These are phyloP conservation scores for Phytophthora multivora DNA, from an alignment of 352 stramenopile species.

Conservation along the genomic window DNA sequence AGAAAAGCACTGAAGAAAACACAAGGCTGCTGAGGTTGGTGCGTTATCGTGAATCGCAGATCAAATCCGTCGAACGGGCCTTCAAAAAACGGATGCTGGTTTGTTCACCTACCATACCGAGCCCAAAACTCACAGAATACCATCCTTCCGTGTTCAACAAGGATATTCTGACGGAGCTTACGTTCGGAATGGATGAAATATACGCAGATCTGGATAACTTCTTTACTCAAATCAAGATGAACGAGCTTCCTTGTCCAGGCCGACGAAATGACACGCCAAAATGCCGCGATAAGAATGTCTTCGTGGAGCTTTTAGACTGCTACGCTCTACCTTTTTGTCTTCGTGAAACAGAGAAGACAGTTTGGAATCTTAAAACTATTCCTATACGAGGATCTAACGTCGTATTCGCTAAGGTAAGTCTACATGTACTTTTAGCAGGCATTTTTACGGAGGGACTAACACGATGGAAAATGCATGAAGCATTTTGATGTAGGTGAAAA, in stretches of 20 bases:
- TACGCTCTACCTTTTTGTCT: conserved; percentile 17
- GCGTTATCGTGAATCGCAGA: not conserved
- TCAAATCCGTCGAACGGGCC: conserved; percentile 6
- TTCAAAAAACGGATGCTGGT: conserved; percentile 9
- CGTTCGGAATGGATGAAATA: conserved; percentile 11
- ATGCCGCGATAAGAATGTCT: not conserved
- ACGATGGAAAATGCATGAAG: not conserved
- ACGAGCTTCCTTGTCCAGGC: conserved; percentile 7
- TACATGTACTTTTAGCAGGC: not conserved
- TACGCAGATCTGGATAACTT: conserved; percentile 10
- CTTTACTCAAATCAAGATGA: conserved; percentile 5
- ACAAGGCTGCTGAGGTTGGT: not conserved
- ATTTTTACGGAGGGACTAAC: not conserved
- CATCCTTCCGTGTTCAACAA: too few relatives aligned
- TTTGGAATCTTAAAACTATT: conserved; percentile 5
- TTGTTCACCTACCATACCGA: too few relatives aligned
- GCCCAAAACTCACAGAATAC: too few relatives aligned
- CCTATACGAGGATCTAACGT: not conserved
- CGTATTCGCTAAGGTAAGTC: conserved; percentile 6
- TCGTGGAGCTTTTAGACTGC: conserved; percentile 12
- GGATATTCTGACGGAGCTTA: not conserved
- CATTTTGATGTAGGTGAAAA: conserved; percentile 1
- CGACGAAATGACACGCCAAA: conserved; percentile 3
- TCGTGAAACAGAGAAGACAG: not conserved
- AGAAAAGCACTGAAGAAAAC: conserved; percentile 17